Evolutionary conservation across 768 basidiomycete genomes (phyloP).

Genomic region (Goffeauzyma gilvescens): DNA sequence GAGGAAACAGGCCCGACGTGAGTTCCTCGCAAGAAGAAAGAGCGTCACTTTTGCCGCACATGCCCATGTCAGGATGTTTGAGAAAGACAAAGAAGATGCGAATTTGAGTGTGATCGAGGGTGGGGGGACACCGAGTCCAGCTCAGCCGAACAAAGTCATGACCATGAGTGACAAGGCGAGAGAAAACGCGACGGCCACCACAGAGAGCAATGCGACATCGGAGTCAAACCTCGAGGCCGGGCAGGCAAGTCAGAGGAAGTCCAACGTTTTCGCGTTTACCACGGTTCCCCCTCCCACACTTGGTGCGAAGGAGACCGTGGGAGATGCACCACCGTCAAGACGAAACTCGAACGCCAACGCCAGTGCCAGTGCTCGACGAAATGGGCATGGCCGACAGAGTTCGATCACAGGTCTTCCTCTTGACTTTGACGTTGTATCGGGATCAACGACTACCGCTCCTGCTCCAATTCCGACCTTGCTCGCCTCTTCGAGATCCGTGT

Average conservation of each 20-base stretch:
- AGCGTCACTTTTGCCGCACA: conserved; percentile 28
- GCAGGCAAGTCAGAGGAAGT: neutral
- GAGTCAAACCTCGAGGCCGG: neutral
- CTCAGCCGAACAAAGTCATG: neutral
- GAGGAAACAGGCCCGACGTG: conserved; percentile 3
- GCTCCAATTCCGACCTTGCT: conserved; percentile 6
- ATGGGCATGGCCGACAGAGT: conserved; percentile 6
- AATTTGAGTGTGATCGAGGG: too few relatives aligned
- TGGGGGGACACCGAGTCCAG: neutral
- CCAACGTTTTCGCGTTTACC: neutral
- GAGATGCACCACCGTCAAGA: neutral
- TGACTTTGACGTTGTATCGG: too few relatives aligned
- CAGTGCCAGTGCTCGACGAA: neutral
- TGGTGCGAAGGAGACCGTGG: neutral
- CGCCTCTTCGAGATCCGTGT: too few relatives aligned
- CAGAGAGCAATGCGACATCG: neutral
- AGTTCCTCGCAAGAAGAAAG: conserved; percentile 11
- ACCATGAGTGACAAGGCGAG: neutral
- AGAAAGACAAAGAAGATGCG: conserved; percentile 5
- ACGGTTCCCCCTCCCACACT: neutral
- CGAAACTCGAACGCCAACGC: neutral
- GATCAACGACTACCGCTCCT: conserved; percentile 4
- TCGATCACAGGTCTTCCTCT: conserved; percentile 4
- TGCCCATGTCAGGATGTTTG: conserved; percentile 28
- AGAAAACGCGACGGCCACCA: neutral